A percentile compares a stretch with the other conserved stretches of the same genome.
These are phyloP conservation scores for Calycina marina DNA, from an alignment of 2,329 filamentous ascomycete species.

Conservation along the genomic window DNA sequence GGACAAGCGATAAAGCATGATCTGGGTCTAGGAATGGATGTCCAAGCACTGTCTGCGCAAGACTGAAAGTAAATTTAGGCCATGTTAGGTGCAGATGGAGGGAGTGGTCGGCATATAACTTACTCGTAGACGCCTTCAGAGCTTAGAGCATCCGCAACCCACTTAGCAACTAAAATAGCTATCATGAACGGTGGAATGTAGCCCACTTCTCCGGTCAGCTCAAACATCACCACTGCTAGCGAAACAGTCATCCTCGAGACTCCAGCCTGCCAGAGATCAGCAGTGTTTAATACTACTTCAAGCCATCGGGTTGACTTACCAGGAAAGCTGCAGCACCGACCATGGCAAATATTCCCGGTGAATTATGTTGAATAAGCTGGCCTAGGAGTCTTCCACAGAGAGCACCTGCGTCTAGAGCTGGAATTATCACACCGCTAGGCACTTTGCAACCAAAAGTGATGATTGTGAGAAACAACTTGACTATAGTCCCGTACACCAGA, in stretches of 20 bases:
- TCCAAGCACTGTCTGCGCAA: conserved; percentile 42
- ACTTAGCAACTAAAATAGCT: conserved; percentile 43
- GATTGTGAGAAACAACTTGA: conserved; percentile 40
- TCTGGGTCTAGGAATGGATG: conserved; percentile 43
- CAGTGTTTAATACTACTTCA: no score
- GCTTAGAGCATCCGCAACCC: conserved; percentile 39
- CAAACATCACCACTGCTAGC: conserved; percentile 46
- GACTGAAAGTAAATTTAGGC: no score
- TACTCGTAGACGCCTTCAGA: conserved; percentile 42
- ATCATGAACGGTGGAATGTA: conserved; percentile 44
- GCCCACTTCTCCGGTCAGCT: conserved; percentile 42
- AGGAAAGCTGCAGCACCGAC: conserved; percentile 43
- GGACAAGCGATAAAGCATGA: conserved; percentile 28
- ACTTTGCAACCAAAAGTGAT: conserved; percentile 46
- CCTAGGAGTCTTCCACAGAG: conserved; percentile 40
- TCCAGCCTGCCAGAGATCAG: conserved; percentile 24
- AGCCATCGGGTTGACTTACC: no score
- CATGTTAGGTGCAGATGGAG: no score
- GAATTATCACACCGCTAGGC: conserved; percentile 45
- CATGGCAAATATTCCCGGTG: conserved; percentile 46
- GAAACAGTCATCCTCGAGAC: conserved; percentile 44
- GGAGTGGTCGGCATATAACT: no score
- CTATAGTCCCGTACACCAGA: conserved; percentile 36
- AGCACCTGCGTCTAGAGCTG: conserved; percentile 40
- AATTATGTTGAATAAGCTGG: conserved; percentile 27